Evolutionary conservation across 1,139 yeast genomes (phyloP), one percentile per base, ranked within the genome.

Genomic region (Nadsonia commutata): DNA sequence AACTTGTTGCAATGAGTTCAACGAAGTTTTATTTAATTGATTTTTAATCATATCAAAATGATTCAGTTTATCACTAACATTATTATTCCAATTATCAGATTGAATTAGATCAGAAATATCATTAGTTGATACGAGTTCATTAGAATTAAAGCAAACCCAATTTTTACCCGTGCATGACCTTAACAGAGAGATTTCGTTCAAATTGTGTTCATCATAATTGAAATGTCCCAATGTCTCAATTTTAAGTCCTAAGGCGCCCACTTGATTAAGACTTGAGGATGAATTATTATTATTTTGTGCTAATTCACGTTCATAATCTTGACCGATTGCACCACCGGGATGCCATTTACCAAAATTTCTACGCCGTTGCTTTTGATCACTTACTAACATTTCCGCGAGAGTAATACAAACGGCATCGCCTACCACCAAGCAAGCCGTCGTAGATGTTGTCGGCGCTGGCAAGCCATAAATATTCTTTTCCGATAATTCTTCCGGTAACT

Each of bases 301-400:
- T 18, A 44, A 46, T 19, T 49, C 52, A 17, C 40, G 41, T 33
- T 45, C 43, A 48, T 65, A 69, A 6, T 66, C 69, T 38, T 74
- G 70, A 17, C 95, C 95, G 53, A 85, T 84, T 1, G 93, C 82
- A 20, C 95, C 95, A 31, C 95, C 95, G 1, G 95, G 95, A 56
- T 85, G 95, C 56, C 80, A 72, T 48, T 70, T 70, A 7, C 81
- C 77, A 59, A 85, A 85, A 41, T 70, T 59, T 46, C 60, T 65
- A 49, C 70, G 71, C 42, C 94, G 66, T 48, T 69, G 66, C 37
- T 64, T 58, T 36, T 67, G 62, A 54, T 81, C 85, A 5, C 64
- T 65, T 46, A 78, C 78, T 42, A 79, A 69, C 58, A 78, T 59
- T 55, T 84, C 93, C 41, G 80, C 72, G 23, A 85, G 62, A 0